A percentile compares a stretch with the other conserved stretches of the same genome.
These are phyloP conservation scores for Penicillium sp. DNA, from an alignment of 2,329 filamentous ascomycete genomes.

Conservation along the genomic window DNA sequence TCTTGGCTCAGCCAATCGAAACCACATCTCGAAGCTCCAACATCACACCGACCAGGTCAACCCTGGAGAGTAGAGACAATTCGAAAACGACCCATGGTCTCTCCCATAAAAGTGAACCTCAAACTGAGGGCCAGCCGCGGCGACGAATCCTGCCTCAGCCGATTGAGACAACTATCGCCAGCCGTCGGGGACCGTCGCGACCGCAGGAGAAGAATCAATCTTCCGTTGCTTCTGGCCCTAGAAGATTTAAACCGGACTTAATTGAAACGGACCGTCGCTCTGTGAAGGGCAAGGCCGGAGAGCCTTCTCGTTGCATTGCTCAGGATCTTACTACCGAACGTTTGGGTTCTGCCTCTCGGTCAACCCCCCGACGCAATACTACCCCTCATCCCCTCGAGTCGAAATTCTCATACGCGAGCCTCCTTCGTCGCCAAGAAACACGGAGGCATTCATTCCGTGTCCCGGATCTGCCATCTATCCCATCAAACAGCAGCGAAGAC, in stretches of 20 bases:
- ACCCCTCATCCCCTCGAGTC: constrained; percentile 57
- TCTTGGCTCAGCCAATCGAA: constrained; percentile 46
- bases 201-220: constrained; percentile 34
- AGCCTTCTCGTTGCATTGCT: constrained; percentile 28
- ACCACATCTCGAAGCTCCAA: constrained; percentile 42
- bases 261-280: constrained; percentile 35
- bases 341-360: constrained; percentile 12
- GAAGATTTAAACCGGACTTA: constrained; percentile 33
- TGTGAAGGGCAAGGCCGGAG: constrained; percentile 28
- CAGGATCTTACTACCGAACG: not conserved
- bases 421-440: constrained; percentile 39
- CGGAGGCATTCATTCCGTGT: constrained; percentile 59
- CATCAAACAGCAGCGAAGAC: constrained; percentile 59
- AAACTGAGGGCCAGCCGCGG: not conserved
- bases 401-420: constrained; percentile 45
- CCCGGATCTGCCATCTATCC: constrained; percentile 62
- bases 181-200: constrained; percentile 33
- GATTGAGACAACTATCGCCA: constrained; percentile 69
- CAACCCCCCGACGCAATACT: constrained; percentile 45
- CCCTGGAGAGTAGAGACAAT: not conserved
- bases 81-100: not conserved
- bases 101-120: not conserved
- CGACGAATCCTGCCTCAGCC: constrained; percentile 40
- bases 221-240: constrained; percentile 10
- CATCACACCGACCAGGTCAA: not conserved